Percentiles rank a stretch among this genome's conserved stretches.
Evolutionary conservation across 2,329 filamentous ascomycete species (phyloP).

Genomic region (Aspergillus japonicus): DNA sequence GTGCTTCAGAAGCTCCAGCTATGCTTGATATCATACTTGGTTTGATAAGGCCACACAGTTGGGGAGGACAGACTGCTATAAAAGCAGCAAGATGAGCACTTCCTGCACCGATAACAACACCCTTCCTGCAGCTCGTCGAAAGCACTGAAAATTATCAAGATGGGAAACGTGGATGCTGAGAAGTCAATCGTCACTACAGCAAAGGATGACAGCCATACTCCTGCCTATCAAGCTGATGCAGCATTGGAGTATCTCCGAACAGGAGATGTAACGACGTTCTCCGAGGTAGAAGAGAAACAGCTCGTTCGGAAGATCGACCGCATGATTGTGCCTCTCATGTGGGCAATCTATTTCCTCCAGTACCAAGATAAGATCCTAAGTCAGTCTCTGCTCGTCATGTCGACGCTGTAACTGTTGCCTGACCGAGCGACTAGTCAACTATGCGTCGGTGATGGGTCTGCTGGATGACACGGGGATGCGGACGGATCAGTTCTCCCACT

Average conservation of each 20-base stretch:
- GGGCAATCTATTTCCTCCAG: conserved; percentile 57
- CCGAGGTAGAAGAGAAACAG: conserved; percentile 31
- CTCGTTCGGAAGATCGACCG: conserved; percentile 39
- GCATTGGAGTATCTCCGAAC: conserved; percentile 35
- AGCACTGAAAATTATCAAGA: not conserved
- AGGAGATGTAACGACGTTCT: conserved; percentile 26
- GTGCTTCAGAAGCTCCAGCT: not conserved
- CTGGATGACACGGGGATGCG: conserved; percentile 52
- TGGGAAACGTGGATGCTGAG: not conserved
- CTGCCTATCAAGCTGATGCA: conserved; percentile 33
- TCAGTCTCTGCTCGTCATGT: conserved; percentile 48
- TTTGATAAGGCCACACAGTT: not conserved
- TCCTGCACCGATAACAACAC: not conserved
- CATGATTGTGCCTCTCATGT: conserved; percentile 54
- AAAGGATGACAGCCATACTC: conserved; percentile 15
- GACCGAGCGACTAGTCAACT: conserved; percentile 47
- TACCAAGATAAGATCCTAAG: conserved; percentile 58
- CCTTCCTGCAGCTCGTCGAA: not conserved
- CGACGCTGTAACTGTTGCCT: conserved; percentile 45
- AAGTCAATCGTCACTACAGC: conserved; percentile 16
- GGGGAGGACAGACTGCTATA: not conserved
- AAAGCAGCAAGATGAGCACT: not conserved
- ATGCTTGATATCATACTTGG: not conserved
- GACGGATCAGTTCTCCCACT: conserved; percentile 60
- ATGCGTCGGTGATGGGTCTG: conserved; percentile 62